Conservation (phyloP, 2,329 filamentous ascomycete genomes). For the Penicillium sp. region DNA sequence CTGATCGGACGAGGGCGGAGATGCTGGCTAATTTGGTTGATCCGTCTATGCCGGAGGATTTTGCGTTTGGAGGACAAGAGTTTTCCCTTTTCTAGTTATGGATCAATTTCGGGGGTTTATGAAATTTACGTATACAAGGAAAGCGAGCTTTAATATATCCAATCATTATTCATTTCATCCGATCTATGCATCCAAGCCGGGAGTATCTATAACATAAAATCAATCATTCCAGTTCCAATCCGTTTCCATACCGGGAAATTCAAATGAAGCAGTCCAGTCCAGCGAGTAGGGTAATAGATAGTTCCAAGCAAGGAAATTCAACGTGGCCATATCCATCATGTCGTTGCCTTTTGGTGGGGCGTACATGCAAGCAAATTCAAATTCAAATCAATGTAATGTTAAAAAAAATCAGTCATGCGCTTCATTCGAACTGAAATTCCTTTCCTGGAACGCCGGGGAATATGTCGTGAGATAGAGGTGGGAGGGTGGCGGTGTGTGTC, state of each 20-base stretch:
- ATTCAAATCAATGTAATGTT: background rate
- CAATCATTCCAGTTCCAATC: background rate
- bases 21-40: conserved; percentile 26
- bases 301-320: background rate
- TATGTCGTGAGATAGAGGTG: conserved; percentile 4
- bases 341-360: background rate
- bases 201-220: background rate
- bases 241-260: background rate
- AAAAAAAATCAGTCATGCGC: conserved; percentile 4
- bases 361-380: background rate
- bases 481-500: background rate
- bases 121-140: background rate
- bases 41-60: conserved; percentile 24
- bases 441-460: conserved; percentile 12
- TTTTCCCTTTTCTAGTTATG: conserved; percentile 14
- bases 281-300: background rate
- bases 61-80: conserved; percentile 22
- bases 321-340: background rate
- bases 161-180: conserved; percentile 18
- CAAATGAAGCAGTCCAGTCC: background rate
- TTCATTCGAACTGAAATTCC: conserved; percentile 7
- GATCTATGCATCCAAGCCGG: conserved; percentile 4
- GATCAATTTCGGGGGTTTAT: background rate
- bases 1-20: conserved; percentile 18
- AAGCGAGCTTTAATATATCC: background rate